These are phyloP conservation scores for Candida labiduridarum DNA, from an alignment of 1,139 yeast genomes.

Conservation along the genomic window DNA sequence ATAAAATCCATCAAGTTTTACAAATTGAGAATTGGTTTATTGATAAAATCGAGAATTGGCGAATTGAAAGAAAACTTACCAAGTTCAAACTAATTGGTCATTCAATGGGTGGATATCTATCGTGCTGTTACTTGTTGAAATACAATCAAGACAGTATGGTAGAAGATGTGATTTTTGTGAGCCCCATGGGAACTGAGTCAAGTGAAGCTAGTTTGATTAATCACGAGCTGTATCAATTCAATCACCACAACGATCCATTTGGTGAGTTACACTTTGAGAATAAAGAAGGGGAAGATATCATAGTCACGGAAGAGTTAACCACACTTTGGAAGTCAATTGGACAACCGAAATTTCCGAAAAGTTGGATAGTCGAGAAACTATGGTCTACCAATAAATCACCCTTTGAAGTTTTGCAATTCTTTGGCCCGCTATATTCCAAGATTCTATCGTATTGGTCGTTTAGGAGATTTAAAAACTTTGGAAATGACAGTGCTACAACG, in stretches of 20 bases:
- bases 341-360: slow-evolving; percentile 42
- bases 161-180: slow-evolving; percentile 34
- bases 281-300: slow-evolving; percentile 22
- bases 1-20: slow-evolving; percentile 35
- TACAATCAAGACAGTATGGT: slow-evolving; percentile 31
- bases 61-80: slow-evolving; percentile 25
- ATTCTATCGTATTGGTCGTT: slow-evolving; percentile 47
- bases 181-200: slow-evolving; percentile 53
- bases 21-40: slow-evolving; percentile 47
- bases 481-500: slow-evolving; percentile 13
- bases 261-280: slow-evolving; percentile 26
- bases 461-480: slow-evolving; percentile 38
- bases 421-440: slow-evolving; percentile 46
- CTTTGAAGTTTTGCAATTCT: slow-evolving; percentile 39
- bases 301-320: slow-evolving; percentile 28
- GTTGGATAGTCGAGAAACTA: slow-evolving; percentile 30
- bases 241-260: slow-evolving; percentile 37
- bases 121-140: slow-evolving; percentile 45
- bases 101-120: slow-evolving; percentile 50
- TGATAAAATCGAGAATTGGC: slow-evolving; percentile 43
- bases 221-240: slow-evolving; percentile 32
- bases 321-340: slow-evolving; percentile 39
- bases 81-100: slow-evolving; percentile 40
- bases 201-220: slow-evolving; percentile 39
- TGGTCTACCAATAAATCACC: slow-evolving; percentile 47